These are phyloP conservation scores for Rosa multiflora DNA, from an alignment of 306 rosid genomes.

Conservation along the genomic window DNA sequence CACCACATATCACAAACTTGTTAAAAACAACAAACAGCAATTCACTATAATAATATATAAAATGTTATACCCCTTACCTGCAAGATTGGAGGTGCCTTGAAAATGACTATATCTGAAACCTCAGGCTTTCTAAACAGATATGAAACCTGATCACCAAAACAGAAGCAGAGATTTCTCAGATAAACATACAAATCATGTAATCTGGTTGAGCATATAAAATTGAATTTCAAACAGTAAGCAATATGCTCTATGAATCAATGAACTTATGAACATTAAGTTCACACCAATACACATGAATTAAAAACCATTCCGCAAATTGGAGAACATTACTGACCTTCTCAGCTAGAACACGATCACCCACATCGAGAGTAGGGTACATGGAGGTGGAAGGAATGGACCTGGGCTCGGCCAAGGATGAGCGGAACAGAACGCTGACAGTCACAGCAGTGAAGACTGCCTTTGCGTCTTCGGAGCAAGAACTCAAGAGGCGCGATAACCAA, in stretches of 20 bases:
- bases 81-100: conserved; percentile 77
- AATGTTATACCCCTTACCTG: conserved; percentile 45
- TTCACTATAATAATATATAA: neutral
- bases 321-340: conserved; percentile 67
- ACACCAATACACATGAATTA: too few relatives aligned
- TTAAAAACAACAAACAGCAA: neutral
- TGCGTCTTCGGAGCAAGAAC: conserved; percentile 65
- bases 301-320: neutral
- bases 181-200: neutral
- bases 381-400: conserved; percentile 91
- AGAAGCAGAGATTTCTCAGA: neutral
- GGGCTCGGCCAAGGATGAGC: conserved; percentile 86
- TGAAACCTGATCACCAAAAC: conserved; percentile 62
- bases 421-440: conserved; percentile 68
- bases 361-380: conserved; percentile 86
- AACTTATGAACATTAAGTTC: too few relatives aligned
- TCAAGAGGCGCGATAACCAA: conserved; percentile 65
- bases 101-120: conserved; percentile 89
- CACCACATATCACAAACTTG: conserved; percentile 14
- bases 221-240: neutral
- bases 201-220: neutral
- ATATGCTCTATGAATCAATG: neutral
- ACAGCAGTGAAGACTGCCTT: conserved; percentile 78
- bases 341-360: conserved; percentile 87
- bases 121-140: conserved; percentile 80